Evolutionary conservation across 768 basidiomycete genomes (phyloP), one percentile per base, ranked within the genome.

Genomic region (Tricholomella constricta): DNA sequence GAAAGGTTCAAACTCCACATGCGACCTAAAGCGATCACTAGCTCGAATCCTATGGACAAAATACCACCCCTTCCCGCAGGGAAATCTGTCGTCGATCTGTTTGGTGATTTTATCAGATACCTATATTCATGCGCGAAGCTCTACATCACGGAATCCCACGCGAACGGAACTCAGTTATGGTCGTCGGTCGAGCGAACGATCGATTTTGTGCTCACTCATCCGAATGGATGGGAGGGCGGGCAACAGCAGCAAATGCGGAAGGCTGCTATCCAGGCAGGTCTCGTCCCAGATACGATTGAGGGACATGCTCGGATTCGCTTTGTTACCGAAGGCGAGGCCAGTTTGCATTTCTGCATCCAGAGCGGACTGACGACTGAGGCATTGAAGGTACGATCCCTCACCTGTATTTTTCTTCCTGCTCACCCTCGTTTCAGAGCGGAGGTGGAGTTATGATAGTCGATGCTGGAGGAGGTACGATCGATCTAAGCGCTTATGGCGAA

Each of bases 171-270:
- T 14, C 66, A 69, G 9, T 56, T 83, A 3, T 83, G 80, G 82
- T 62, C 60, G 7, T 74, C 73, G 6, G 55, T 83, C 6, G 69
- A 77, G 55, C 57, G 65, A 14, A 66, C 56, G 6, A 74, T 80
- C 25, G 74, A 82, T 27, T 81, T 78, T 52, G 72, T 87, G 4
- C 72, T 86, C 14, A 76, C 77, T 1, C 84, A 85, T 57, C 85
- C 85, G 4, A 85, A 86, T 56, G 84, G 82, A 0, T 87, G 85
- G 85, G 84, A 80, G 55, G 81, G 82, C 1, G 65, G 62, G 1
- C 85, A 87, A 58, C 85, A 86, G 55, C 69, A 67, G 20, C 70
- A 77, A 59, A 82, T 86, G 69, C 77, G 85, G 3, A 64, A 65
- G 20, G 85, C 84, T 1, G 81, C 82, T 0, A 67, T 78, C 1